Conservation (phyloP, 139 green algal genomes). For the Raphidocelis subcapitata region DNA sequence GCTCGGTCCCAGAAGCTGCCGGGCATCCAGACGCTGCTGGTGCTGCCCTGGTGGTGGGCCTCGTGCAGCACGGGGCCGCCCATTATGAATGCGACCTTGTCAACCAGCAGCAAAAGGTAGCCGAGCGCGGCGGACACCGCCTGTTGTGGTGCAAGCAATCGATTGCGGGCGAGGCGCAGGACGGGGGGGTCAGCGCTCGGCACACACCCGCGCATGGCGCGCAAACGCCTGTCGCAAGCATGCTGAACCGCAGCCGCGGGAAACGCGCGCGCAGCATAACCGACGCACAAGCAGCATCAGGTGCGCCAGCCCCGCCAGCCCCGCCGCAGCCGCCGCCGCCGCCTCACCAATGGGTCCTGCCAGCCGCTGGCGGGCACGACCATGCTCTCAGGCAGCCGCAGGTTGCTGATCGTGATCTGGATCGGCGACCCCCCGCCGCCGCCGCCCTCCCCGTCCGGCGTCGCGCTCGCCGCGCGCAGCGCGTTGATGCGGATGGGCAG, state of each 20-base stretch:
- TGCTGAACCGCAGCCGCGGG: no score
- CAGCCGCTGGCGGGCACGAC: slow-evolving; percentile 12
- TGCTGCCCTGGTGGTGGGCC: slow-evolving; percentile 50
- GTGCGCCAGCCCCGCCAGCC: background rate
- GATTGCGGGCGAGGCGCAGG: background rate
- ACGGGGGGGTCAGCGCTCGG: background rate
- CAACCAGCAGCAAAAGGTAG: slow-evolving; percentile 63
- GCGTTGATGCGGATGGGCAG: slow-evolving; percentile 40
- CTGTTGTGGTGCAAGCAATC: slow-evolving; percentile 15
- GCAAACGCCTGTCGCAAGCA: background rate
- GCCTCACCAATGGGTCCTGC: slow-evolving; percentile 15
- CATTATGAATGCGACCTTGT: slow-evolving; percentile 56
- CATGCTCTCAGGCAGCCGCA: slow-evolving; percentile 34
- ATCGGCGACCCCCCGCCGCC: slow-evolving; percentile 15
- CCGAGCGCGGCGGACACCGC: slow-evolving; percentile 51
- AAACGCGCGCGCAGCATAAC: background rate
- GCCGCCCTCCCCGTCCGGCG: background rate
- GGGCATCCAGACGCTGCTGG: slow-evolving; percentile 61
- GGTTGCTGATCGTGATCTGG: slow-evolving; percentile 42
- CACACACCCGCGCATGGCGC: background rate
- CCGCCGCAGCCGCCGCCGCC: slow-evolving; percentile 17
- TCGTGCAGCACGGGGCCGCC: slow-evolving; percentile 65
- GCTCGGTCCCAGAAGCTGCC: slow-evolving; percentile 54
- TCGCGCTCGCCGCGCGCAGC: background rate
- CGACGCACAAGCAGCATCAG: slow-evolving; percentile 11